Conservation (phyloP, 352 stramenopile genomes). For the Pythium folliculosum region DNA sequence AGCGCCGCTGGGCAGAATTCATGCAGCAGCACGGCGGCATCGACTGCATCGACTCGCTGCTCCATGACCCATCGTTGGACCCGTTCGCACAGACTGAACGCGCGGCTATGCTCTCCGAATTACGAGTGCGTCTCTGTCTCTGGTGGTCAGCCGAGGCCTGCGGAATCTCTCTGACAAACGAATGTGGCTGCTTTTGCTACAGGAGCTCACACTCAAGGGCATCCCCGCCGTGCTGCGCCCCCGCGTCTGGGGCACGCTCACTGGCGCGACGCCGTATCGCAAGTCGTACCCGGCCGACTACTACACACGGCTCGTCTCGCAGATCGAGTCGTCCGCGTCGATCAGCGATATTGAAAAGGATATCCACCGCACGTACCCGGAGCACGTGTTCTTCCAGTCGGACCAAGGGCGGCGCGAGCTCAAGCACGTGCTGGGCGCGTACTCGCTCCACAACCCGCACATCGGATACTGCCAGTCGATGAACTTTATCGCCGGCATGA, state of each 20-base stretch:
- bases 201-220: conserved; percentile 46
- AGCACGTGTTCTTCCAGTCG: conserved; percentile 58
- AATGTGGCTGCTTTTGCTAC: not conserved
- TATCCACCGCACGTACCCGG: conserved; percentile 59
- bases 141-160: too few relatives aligned
- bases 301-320: conserved; percentile 32
- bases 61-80: conserved; percentile 28
- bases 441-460: conserved; percentile 52
- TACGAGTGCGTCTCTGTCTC: conserved; percentile 25
- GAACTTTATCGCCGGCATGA: conserved; percentile 76
- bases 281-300: conserved; percentile 32
- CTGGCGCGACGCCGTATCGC: conserved; percentile 39
- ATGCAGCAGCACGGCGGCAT: conserved; percentile 38
- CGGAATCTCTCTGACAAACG: not conserved
- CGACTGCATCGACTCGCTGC: conserved; percentile 33
- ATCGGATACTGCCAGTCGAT: conserved; percentile 79
- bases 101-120: conserved; percentile 13
- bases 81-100: conserved; percentile 5
- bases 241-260: conserved; percentile 43
- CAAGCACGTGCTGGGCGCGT: conserved; percentile 54
- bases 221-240: conserved; percentile 45
- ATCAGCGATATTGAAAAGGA: conserved; percentile 68
- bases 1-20: conserved; percentile 46
- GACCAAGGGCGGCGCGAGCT: conserved; percentile 50
- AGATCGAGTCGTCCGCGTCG: conserved; percentile 31